Evolutionary conservation across 345 rosid genomes (phyloP).

Genomic region (Citrus australasica): DNA sequence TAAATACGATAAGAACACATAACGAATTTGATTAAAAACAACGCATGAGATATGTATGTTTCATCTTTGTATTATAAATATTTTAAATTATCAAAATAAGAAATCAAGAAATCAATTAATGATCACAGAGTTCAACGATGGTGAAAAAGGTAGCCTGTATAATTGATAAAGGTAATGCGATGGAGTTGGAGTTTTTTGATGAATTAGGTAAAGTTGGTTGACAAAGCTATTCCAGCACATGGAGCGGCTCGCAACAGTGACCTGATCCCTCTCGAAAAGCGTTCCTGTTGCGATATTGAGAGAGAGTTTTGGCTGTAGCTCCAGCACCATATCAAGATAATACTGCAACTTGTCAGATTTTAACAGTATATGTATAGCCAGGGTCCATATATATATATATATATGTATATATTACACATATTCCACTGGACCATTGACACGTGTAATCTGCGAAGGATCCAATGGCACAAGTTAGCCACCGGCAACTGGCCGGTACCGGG

Average conservation of each 20-base stretch:
- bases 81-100: too few relatives aligned
- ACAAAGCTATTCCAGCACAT: conserved; percentile 30
- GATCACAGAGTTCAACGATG: too few relatives aligned
- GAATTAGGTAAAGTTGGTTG: neutral
- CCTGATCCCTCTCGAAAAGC: conserved; percentile 62
- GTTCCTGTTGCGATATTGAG: conserved; percentile 24
- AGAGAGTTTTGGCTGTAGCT: conserved; percentile 13
- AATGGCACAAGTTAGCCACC: conserved; percentile 14
- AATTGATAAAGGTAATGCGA: neutral
- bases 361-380: neutral
- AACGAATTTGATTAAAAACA: too few relatives aligned
- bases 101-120: too few relatives aligned
- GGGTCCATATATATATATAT: neutral
- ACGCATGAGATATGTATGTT: too few relatives aligned
- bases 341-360: conserved; percentile 12
- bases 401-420: neutral
- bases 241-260: conserved; percentile 22
- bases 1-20: too few relatives aligned
- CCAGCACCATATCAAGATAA: conserved; percentile 19
- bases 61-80: too few relatives aligned
- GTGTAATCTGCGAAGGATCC: conserved; percentile 3
- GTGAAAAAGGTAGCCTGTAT: neutral
- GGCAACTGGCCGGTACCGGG: neutral
- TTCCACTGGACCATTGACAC: conserved; percentile 11
- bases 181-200: too few relatives aligned